These are phyloP conservation scores for Kodamaea arcana DNA, from an alignment of 1,139 yeast species.

Conservation along the genomic window DNA sequence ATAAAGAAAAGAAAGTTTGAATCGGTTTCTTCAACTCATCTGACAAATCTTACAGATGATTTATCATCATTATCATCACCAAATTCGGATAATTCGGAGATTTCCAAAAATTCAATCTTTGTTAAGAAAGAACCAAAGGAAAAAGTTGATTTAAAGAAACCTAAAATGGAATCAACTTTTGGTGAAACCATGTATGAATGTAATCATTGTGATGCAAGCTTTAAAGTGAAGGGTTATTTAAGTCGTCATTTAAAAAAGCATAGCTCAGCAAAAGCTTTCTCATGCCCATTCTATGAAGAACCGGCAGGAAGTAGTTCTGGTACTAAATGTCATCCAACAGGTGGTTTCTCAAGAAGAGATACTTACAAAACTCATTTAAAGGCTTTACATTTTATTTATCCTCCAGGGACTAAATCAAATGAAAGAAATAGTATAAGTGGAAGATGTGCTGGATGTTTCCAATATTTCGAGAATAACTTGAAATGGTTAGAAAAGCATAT, in stretches of 20 bases:
- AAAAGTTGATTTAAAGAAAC: neutral
- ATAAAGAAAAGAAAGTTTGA: conserved; percentile 11
- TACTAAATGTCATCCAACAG: conserved; percentile 55
- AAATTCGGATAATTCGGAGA: conserved; percentile 2
- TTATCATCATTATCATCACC: conserved; percentile 1
- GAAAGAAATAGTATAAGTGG: conserved; percentile 45
- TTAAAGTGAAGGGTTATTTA: conserved; percentile 54
- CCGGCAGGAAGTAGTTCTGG: conserved; percentile 21
- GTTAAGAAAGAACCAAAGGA: conserved; percentile 6
- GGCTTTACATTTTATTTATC: conserved; percentile 56
- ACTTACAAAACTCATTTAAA: conserved; percentile 56
- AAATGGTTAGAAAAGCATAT: conserved; percentile 52
- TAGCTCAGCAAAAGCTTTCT: conserved; percentile 45
- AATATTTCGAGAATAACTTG: conserved; percentile 42
- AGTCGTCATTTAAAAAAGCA: conserved; percentile 57
- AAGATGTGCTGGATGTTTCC: conserved; percentile 56
- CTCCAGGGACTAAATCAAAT: conserved; percentile 51
- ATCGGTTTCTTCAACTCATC: conserved; percentile 6
- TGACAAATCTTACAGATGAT: neutral
- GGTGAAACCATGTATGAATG: conserved; percentile 26
- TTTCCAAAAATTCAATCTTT: neutral
- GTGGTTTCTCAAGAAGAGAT: conserved; percentile 57
- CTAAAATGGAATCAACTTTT: neutral
- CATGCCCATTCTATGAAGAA: conserved; percentile 51
- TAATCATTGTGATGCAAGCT: conserved; percentile 41